Base-by-base conservation (phyloP, 257 asterid species). In the Mitragyna speciosa region DNA sequence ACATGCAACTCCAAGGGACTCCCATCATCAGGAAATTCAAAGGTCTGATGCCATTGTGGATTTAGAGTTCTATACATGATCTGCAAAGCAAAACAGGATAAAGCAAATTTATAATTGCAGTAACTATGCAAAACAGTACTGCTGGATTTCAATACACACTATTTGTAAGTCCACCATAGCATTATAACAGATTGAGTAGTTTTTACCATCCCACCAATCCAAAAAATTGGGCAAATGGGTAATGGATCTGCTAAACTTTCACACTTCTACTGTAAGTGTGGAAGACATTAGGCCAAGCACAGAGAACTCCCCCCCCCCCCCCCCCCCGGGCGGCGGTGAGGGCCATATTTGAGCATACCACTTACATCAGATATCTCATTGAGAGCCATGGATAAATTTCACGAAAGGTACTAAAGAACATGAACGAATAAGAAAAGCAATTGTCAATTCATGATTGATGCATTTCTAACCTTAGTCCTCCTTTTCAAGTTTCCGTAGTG, bases 1-100 rank as follows among this genome's bases (percentile, higher is more conserved):
- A 96, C 97, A 78, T 91, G 92, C 94, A 96, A 84, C 41, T 84
- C 85, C 22, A 96, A 89, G 24, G 93, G 83, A 70, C 99, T 92
- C 19, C 99, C 97, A 47, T 96, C 96, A 28, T 96, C 96, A 0
- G 92, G 93, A 82, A 96, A 91, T 88, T 96, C 99, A 14, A 96
- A 84, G 16, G 97, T 94, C 83, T 96, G 99, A 81, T 91, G 92
- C 99, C 99, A 96, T 80, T 91, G 88, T 61, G 99, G 99, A 79
- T 67, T 72, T 65, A 96, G 83, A 15, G 99, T 92, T 87, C 85
- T 96, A 88, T 76, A 79, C 78, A 91, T 88, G 75, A 96, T 87
- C 99, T 95, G 91, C 61, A 20, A 69, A 74, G 67, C 17, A 75
- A 75, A 26, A 66, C 68, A 56, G 5, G 48, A 45, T 4, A 5